Evolutionary conservation across 2,329 filamentous ascomycete genomes (phyloP).

Genomic region (Exserohilum turcica): DNA sequence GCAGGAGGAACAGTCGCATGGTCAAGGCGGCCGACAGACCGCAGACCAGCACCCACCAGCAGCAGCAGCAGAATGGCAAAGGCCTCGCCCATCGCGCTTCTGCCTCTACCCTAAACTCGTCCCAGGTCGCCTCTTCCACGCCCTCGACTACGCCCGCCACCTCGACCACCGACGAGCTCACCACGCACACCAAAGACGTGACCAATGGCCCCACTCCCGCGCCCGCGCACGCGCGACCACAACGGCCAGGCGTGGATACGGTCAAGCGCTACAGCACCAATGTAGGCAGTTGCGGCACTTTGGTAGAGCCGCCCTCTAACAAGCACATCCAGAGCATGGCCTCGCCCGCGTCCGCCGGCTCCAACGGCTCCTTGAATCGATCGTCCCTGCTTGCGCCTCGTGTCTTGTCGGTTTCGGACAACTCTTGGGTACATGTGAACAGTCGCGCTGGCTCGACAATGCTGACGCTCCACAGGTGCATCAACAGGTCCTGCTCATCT

Average conservation of each 20-base stretch:
- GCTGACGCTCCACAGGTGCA: slow-evolving; percentile 67
- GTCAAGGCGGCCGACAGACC: slow-evolving; percentile 55
- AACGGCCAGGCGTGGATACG: slow-evolving; percentile 43
- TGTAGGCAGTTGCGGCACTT: slow-evolving; percentile 24
- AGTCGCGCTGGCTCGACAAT: background rate
- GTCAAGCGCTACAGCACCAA: slow-evolving; percentile 63
- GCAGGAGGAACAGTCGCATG: slow-evolving; percentile 71
- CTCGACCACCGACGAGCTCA: slow-evolving; percentile 71
- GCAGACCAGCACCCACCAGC: slow-evolving; percentile 22
- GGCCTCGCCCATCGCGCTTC: slow-evolving; percentile 61
- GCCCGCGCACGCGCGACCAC: slow-evolving; percentile 49
- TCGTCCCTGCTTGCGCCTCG: slow-evolving; percentile 81
- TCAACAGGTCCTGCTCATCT: slow-evolving; percentile 84
- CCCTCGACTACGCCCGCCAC: slow-evolving; percentile 69
- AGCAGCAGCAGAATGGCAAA: slow-evolving; percentile 28
- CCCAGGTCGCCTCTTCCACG: slow-evolving; percentile 67
- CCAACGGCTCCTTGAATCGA: slow-evolving; percentile 57
- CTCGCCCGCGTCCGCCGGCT: slow-evolving; percentile 57
- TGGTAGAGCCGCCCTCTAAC: slow-evolving; percentile 4
- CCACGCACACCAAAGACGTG: slow-evolving; percentile 60
- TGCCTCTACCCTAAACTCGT: slow-evolving; percentile 65
- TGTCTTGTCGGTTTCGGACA: slow-evolving; percentile 78
- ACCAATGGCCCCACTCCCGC: slow-evolving; percentile 56
- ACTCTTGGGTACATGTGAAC: slow-evolving; percentile 72
- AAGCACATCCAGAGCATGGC: slow-evolving; percentile 55